Evolutionary conservation across 768 basidiomycete species (phyloP), one percentile per base, ranked within the genome.

Genomic region (Lactarius pseudohatsudake): DNA sequence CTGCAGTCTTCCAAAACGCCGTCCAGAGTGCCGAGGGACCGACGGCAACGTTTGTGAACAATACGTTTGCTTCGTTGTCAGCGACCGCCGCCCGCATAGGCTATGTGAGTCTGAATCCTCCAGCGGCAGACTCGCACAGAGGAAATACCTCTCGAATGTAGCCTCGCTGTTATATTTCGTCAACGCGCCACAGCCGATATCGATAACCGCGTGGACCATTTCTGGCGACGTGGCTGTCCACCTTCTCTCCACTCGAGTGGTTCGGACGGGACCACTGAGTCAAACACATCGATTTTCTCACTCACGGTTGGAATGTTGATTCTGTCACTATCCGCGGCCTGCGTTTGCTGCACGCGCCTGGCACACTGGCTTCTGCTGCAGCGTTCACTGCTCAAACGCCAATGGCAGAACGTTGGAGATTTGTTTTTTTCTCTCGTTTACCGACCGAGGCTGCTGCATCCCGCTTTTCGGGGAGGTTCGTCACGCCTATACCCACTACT

Each of bases 301-400:
- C n/a, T n/a, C n/a, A n/a, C n/a, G n/a, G n/a, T n/a, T n/a, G n/a
- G n/a, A n/a, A n/a, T n/a, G n/a, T n/a, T n/a, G n/a, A n/a, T n/a
- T n/a, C n/a, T n/a, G n/a, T n/a, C n/a, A n/a, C n/a, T n/a, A n/a
- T n/a, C n/a, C n/a, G n/a, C 10, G 72, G 76, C 53, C 76, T 87
- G 34, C 76, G 75, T 20, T 76, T 85, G 40, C 76, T 75, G 36
- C 82, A 84, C 68, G 75, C 79, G 57, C 83, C 83, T 0, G 71
- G 85, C 20, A 85, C 85, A 4, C 82, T 86, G 60, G 85, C 83
- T 26, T 82, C 83, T 13, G 85, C 85, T 15, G 81, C 84, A 13
- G 80, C 82, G 45, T 81, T 86, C 67, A 82, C 83, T 11, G 84
- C 80, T 8, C 80, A 81, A 68, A 84, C 83, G 3, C 79, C 78